Base-by-base conservation (phyloP, 2,329 filamentous ascomycete species). In the Zymoseptoria tritici region DNA sequence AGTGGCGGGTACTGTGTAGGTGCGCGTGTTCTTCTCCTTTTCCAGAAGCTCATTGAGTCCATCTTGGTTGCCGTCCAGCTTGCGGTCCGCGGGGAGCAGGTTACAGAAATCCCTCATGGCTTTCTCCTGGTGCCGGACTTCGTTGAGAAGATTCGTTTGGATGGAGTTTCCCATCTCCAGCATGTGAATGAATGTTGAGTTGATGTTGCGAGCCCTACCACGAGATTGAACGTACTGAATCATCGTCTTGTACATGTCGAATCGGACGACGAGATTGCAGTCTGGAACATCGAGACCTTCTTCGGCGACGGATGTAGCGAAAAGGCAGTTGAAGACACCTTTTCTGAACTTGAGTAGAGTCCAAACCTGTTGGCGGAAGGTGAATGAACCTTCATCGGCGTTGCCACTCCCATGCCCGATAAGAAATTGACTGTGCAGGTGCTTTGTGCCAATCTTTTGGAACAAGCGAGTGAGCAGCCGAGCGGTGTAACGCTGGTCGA, bases 211-310 rank as follows among this genome's bases (percentile, higher is more conserved):
- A 11, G 94, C 94, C 57, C 94, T 84, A 0, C 94, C 94, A 63
- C 91, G 84, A 13, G 92, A 97, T 73, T 99, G 94, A 20, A 97
- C 86, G 71, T 97, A 97, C 70, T 96, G 90, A 56, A 97, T 97
- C 73, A 96, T 85, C 0, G 93, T 97, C 9, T 82, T 81, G 74
- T 91, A 96, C 2, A 96, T 81, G 70, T 97, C 91, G 68, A 97
- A 99, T 2, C 92, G 79, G 24, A 87, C 75, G 9, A 87, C 81
- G n/a, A 87, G 72, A 64, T 87, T 87, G 73, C 85, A 87, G 60
- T 85, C 82, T 4, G 84, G 84, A 21, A 87, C 85, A 68, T 87
- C 85, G 7, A 87, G 78, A 0, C 85, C 85, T 73, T 87, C 85
- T 69, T 87, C 85, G 3, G 83, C 85, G 2, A 87, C 82, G 11